These are phyloP conservation scores for Paracorniculantispora psalliotae DNA, from an alignment of 2,329 filamentous ascomycete genomes.

Conservation along the genomic window DNA sequence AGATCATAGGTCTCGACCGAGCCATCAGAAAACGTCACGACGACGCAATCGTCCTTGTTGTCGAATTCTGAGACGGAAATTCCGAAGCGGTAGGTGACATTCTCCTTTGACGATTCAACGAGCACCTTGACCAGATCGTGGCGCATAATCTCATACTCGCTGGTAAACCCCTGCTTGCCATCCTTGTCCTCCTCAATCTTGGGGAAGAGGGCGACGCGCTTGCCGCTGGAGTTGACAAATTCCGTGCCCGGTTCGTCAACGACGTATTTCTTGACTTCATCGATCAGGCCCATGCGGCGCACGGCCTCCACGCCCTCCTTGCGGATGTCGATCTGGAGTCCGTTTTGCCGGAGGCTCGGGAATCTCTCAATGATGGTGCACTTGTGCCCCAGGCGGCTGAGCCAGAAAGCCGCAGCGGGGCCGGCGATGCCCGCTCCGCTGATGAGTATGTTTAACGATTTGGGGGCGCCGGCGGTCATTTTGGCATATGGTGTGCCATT, in stretches of 20 bases:
- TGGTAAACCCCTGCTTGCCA: constrained; percentile 38
- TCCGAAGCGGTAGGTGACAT: constrained; percentile 24
- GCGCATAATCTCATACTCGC: constrained; percentile 57
- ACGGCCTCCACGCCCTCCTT: constrained; percentile 35
- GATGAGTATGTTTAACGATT: constrained; percentile 41
- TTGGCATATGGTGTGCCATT: background rate
- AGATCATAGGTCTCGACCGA: constrained; percentile 41
- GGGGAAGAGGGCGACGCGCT: constrained; percentile 33
- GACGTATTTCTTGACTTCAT: constrained; percentile 27
- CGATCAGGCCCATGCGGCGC: constrained; percentile 35
- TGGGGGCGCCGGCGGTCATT: background rate
- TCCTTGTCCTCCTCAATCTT: constrained; percentile 36
- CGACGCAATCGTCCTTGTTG: constrained; percentile 19
- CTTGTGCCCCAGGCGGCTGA: constrained; percentile 32
- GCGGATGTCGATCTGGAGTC: constrained; percentile 43
- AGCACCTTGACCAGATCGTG: constrained; percentile 48
- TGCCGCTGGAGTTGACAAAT: constrained; percentile 38
- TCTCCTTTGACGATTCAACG: constrained; percentile 33
- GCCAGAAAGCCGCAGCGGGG: constrained; percentile 37
- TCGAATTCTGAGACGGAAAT: constrained; percentile 22
- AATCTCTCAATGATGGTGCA: constrained; percentile 41
- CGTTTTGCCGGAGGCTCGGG: constrained; percentile 31
- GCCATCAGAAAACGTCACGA: constrained; percentile 36
- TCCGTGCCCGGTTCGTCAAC: constrained; percentile 46
- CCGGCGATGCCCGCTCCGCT: constrained; percentile 42